Evolutionary conservation across 257 asterid genomes (phyloP).

Genomic region (Agastache rugosa): DNA sequence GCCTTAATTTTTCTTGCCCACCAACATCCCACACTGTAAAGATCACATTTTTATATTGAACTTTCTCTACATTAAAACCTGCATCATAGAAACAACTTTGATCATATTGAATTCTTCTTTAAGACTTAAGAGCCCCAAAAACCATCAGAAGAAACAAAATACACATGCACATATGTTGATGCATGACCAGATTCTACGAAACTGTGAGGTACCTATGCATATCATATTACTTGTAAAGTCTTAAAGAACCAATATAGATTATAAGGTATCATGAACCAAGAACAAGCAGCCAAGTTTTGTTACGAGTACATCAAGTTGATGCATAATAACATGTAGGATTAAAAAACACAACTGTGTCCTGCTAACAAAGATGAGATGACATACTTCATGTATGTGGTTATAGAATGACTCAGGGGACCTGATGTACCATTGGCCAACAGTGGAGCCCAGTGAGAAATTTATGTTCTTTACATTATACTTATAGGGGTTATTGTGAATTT

Average conservation of each 20-base stretch:
- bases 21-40: conserved; percentile 99
- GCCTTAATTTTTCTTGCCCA: conserved; percentile 94
- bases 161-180: conserved; percentile 20
- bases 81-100: conserved; percentile 43
- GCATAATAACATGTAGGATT: not conserved
- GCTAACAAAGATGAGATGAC: conserved; percentile 14
- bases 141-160: conserved; percentile 26
- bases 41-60: conserved; percentile 88
- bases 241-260: conserved; percentile 11
- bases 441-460: not conserved
- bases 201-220: not conserved
- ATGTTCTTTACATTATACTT: not conserved
- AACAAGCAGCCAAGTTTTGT: conserved; percentile 18
- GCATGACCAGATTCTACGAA: conserved; percentile 22
- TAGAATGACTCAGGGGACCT: conserved; percentile 1
- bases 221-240: conserved; percentile 13
- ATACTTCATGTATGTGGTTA: conserved; percentile 1
- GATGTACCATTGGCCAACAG: not conserved
- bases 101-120: conserved; percentile 32
- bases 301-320: not conserved
- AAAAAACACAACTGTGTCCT: not conserved
- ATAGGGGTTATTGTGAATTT: not conserved
- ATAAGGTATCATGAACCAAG: not conserved
- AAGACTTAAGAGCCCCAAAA: conserved; percentile 18
- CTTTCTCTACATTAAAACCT: conserved; percentile 99